These are phyloP conservation scores for Sclerotinia minor DNA, from an alignment of 2,329 filamentous ascomycete genomes.

Conservation along the genomic window DNA sequence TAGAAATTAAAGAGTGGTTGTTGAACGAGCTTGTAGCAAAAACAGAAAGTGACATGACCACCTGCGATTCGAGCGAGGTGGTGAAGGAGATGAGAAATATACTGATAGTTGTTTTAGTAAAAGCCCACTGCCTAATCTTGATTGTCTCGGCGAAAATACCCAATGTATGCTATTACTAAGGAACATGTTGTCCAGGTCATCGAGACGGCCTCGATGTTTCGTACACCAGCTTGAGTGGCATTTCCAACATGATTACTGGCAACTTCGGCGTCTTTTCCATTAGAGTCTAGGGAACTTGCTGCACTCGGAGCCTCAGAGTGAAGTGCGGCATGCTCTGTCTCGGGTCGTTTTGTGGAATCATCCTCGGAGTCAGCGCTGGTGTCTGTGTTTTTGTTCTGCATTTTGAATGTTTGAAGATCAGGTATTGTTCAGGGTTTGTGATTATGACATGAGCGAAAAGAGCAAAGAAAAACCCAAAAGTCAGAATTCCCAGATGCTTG, in stretches of 20 bases:
- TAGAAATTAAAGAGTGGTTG: conserved; percentile 50
- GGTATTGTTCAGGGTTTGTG: neutral
- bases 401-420: neutral
- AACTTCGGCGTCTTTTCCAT: neutral
- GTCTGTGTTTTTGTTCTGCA: neutral
- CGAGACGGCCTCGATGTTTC: conserved; percentile 34
- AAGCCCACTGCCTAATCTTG: neutral
- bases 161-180: conserved; percentile 32
- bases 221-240: conserved; percentile 29
- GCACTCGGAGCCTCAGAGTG: neutral
- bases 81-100: conserved; percentile 44
- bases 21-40: conserved; percentile 49
- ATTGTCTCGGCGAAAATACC: conserved; percentile 19
- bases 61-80: conserved; percentile 23
- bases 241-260: conserved; percentile 1
- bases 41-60: conserved; percentile 46
- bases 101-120: conserved; percentile 45
- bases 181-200: conserved; percentile 34
- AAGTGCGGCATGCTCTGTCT: neutral
- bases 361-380: neutral
- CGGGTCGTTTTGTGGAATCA: neutral
- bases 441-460: neutral
- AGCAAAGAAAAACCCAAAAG: too few relatives aligned
- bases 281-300: neutral
- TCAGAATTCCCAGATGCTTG: neutral